Evolutionary conservation across 1,284 basidiomycete species (phyloP).

Genomic region (Phellopilus nigrolimitatus): DNA sequence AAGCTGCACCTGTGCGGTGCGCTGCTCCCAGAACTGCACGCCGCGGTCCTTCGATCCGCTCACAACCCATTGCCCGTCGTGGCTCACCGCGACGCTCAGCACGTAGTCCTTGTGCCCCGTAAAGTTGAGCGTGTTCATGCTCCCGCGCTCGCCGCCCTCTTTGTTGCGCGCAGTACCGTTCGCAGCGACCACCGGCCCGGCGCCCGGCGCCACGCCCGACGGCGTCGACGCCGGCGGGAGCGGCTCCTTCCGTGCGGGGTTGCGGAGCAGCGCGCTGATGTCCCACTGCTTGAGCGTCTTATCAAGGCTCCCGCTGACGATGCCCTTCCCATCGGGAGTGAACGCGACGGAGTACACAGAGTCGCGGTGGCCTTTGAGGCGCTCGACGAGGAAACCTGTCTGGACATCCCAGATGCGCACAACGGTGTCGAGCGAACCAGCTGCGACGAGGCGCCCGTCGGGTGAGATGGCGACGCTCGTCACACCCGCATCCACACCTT

Average conservation of each 20-base stretch:
- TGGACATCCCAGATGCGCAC: conserved; percentile 85
- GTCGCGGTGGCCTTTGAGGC: conserved; percentile 77
- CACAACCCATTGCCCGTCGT: conserved; percentile 85
- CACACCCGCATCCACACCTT: conserved; percentile 67
- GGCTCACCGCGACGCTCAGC: conserved; percentile 73
- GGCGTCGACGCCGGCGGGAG: conserved; percentile 14
- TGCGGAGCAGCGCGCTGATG: conserved; percentile 43
- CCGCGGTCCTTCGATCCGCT: conserved; percentile 89
- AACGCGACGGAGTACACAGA: conserved; percentile 81
- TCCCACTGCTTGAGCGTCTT: conserved; percentile 90
- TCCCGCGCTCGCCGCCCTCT: conserved; percentile 36
- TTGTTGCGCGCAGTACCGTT: conserved; percentile 25
- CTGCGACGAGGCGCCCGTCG: conserved; percentile 77
- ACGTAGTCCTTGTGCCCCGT: conserved; percentile 87
- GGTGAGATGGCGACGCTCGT: conserved; percentile 79
- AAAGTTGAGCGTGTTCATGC: conserved; percentile 71
- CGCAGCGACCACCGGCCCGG: neutral
- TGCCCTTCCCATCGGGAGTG: conserved; percentile 74
- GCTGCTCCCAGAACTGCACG: conserved; percentile 86
- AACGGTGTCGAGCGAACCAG: conserved; percentile 79
- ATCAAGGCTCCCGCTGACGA: conserved; percentile 83
- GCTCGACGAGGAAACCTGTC: conserved; percentile 68
- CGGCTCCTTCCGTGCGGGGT: conserved; percentile 12
- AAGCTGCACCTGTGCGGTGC: conserved; percentile 70
- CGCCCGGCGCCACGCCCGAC: neutral